Base-by-base conservation (phyloP, 2,329 filamentous ascomycete genomes). In the Ceratocystis cubensis region DNA sequence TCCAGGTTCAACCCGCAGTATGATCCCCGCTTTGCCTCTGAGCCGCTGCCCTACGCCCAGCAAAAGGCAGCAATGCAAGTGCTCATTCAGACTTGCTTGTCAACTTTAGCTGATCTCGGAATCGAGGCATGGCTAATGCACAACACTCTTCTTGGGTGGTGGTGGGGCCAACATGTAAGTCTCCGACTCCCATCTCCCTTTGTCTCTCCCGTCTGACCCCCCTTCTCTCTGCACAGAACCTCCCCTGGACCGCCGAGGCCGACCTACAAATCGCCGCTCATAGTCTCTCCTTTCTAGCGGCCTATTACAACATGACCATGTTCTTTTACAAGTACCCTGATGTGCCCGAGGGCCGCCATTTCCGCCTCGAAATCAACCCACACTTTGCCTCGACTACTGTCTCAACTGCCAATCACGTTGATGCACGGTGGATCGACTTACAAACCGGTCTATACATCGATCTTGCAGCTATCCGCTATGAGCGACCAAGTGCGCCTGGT, bases 111-210 rank as follows among this genome's bases (percentile, higher is more conserved):
- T 62, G 81, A 84, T 46, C 78, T 89, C 37, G 82, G 84, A 1
- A 75, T 91, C 67, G 86, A 92, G 74, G 91, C 89, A 5, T 93
- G 89, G 89, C 82, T 93, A 68, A 88, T 89, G 71, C 89, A 93
- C 72, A 88, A 88, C n/a, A 88, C 87, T n/a, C 77, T 93, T 37
- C 78, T 94, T 41, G 89, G 89, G 5, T 94, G 89, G 89, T 93
- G 88, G 88, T 93, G 89, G 89, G 90, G 89, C 71, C 79, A 79
- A 61, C 78, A 76, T 73, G 76, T 75, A 73, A 72, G 71, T 69
- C 8, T 57, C 25, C 22, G 15, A 30, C 13, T 13, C 10, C 41
- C 22, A 22, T 48, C 17, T 33, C 64, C 53, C 17, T 7, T 15
- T 15, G 1, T 56, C 28, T 5, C 65, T 68, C 3, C 10, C 28